phyloP scores from a whole-genome alignment of 2,329 filamentous ascomycete genomes.

The Phoma herbarum region DNA sequence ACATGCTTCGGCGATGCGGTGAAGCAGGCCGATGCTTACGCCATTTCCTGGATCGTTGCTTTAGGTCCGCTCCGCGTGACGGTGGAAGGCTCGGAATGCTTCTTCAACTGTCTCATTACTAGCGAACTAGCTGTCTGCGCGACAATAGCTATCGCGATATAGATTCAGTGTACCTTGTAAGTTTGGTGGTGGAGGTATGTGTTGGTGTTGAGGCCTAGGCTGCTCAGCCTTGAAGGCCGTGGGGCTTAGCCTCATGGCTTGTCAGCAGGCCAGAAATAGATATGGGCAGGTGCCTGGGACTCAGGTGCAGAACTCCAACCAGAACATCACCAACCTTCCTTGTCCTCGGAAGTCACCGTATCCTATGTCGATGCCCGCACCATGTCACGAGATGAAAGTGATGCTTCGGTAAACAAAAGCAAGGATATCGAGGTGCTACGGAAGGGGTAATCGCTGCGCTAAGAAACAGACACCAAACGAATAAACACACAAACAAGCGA shows the following conservation, averaged over 20 bases:
- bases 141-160: not conserved
- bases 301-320: constrained; percentile 3
- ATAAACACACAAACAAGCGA: not conserved
- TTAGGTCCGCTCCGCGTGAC: not conserved
- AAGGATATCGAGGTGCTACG: constrained; percentile 8
- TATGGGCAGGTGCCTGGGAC: constrained; percentile 16
- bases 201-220: constrained; percentile 21
- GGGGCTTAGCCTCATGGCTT: constrained; percentile 25
- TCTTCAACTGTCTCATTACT: not conserved
- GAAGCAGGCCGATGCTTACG: constrained; percentile 1
- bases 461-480: constrained; percentile 15
- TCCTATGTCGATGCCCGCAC: not conserved
- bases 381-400: not conserved
- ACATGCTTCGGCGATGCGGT: not conserved
- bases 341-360: not conserved
- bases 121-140: not conserved
- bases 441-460: constrained; percentile 22
- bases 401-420: constrained; percentile 3
- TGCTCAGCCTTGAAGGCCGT: constrained; percentile 24
- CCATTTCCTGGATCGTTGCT: not conserved
- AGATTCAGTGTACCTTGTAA: constrained; percentile 15
- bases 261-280: constrained; percentile 43
- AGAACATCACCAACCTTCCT: constrained; percentile 6
- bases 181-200: constrained; percentile 2
- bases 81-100: not conserved